A percentile compares a stretch with the other conserved stretches of the same genome.
Conservation (phyloP, 2,329 filamentous ascomycete species). For the Lachnellula hyalina region DNA sequence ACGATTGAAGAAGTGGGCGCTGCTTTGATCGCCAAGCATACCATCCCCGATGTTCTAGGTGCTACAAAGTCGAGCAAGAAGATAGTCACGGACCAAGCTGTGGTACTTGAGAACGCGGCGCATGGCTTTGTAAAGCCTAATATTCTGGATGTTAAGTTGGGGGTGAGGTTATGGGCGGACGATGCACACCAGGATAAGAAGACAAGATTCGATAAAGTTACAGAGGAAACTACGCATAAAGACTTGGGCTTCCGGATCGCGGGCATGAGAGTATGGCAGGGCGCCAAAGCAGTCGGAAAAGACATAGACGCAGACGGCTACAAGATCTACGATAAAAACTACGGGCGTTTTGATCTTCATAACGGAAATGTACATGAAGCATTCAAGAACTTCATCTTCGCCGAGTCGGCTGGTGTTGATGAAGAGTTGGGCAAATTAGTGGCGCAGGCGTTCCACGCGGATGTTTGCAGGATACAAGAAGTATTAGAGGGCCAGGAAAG, state of each 20-base stretch:
- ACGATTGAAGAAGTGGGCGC: slow-evolving; percentile 47
- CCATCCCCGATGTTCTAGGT: slow-evolving; percentile 23
- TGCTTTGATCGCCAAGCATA: slow-evolving; percentile 22
- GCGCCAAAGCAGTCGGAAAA: slow-evolving; percentile 47
- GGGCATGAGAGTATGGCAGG: slow-evolving; percentile 60
- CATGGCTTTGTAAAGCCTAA: slow-evolving; percentile 79
- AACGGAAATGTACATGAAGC: slow-evolving; percentile 49
- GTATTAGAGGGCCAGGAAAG: slow-evolving; percentile 52
- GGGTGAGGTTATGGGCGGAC: slow-evolving; percentile 80
- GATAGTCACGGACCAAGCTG: slow-evolving; percentile 72
- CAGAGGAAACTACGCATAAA: slow-evolving; percentile 53
- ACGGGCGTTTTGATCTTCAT: slow-evolving; percentile 49
- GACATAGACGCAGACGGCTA: slow-evolving; percentile 49
- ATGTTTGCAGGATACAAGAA: slow-evolving; percentile 47
- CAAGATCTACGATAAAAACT: slow-evolving; percentile 58
- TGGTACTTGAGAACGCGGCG: slow-evolving; percentile 81
- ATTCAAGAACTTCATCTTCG: slow-evolving; percentile 55
- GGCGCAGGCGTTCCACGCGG: slow-evolving; percentile 47
- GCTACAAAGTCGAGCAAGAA: slow-evolving; percentile 23
- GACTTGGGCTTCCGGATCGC: slow-evolving; percentile 58
- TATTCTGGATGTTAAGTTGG: slow-evolving; percentile 90
- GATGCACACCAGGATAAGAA: slow-evolving; percentile 56
- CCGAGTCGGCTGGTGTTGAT: slow-evolving; percentile 52
- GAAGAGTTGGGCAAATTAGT: slow-evolving; percentile 52
- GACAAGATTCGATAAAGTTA: slow-evolving; percentile 54